A percentile compares a stretch with the other conserved stretches of the same genome.
Evolutionary conservation across 495 filamentous ascomycete genomes (phyloP).

Genomic region (Hypoxylon cercidicola): DNA sequence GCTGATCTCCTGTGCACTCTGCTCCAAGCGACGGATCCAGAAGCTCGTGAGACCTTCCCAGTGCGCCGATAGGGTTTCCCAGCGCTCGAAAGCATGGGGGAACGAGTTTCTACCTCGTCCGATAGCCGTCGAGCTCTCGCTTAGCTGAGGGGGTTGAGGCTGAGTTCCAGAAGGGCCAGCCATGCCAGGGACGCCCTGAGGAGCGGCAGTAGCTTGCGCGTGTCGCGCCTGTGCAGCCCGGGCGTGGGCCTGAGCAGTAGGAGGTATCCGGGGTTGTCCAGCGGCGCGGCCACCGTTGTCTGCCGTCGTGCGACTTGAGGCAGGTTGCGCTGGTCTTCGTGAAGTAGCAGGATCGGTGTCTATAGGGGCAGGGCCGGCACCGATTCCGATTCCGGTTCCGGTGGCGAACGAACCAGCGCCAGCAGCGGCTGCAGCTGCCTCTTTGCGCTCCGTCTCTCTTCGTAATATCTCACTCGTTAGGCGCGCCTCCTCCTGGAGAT

Average conservation of each 20-base stretch:
- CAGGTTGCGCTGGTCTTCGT: slow-evolving; percentile 45
- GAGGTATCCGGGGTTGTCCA: slow-evolving; percentile 29
- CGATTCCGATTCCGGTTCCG: too few relatives aligned
- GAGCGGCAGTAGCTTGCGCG: slow-evolving; percentile 23
- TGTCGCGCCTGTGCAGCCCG: slow-evolving; percentile 27
- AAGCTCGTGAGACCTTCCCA: slow-evolving; percentile 98
- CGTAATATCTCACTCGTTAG: slow-evolving; percentile 63
- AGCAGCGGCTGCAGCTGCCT: slow-evolving; percentile 69
- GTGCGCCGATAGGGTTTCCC: slow-evolving; percentile 95
- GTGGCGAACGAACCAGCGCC: slow-evolving; percentile 61
- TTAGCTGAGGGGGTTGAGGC: slow-evolving; percentile 41
- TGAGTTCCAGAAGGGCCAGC: slow-evolving; percentile 39
- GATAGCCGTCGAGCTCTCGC: slow-evolving; percentile 46
- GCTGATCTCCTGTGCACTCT: slow-evolving; percentile 84
- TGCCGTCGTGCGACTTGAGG: slow-evolving; percentile 31
- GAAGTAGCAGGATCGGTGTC: slow-evolving; percentile 47
- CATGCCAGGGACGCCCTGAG: slow-evolving; percentile 28
- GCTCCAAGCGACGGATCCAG: slow-evolving; percentile 92
- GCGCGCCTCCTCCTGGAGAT: slow-evolving; percentile 66
- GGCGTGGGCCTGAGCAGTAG: slow-evolving; percentile 29
- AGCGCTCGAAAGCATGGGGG: slow-evolving; percentile 96
- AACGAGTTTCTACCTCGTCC: slow-evolving; percentile 67
- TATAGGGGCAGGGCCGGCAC: slow-evolving; percentile 30
- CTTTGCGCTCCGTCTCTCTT: slow-evolving; percentile 52
- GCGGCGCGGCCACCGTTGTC: slow-evolving; percentile 31